These are phyloP conservation scores for Kodamaea fungicola DNA, from an alignment of 1,139 yeast species.

Conservation along the genomic window DNA sequence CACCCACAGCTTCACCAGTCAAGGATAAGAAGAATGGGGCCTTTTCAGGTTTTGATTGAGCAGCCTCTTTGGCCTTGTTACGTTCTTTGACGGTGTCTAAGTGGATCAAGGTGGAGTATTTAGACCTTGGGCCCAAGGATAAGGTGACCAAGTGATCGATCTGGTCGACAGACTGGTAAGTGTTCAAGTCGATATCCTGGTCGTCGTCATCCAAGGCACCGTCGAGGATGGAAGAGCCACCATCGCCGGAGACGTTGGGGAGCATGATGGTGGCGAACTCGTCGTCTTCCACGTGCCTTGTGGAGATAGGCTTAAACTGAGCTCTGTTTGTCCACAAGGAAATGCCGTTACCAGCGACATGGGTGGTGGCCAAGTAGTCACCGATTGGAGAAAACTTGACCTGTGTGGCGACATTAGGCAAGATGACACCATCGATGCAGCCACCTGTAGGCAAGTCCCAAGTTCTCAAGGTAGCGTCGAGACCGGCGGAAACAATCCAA, in stretches of 20 bases:
- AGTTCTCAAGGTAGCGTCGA: constrained; percentile 87
- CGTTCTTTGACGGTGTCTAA: constrained; percentile 81
- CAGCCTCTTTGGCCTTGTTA: constrained; percentile 86
- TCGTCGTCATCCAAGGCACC: constrained; percentile 60
- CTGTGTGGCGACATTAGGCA: constrained; percentile 76
- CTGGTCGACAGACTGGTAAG: constrained; percentile 62
- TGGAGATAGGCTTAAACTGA: constrained; percentile 72
- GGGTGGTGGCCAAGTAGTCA: constrained; percentile 89
- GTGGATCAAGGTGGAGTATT: constrained; percentile 74
- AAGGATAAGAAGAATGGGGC: constrained; percentile 79
- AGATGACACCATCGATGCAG: constrained; percentile 86
- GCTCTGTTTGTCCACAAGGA: constrained; percentile 91
- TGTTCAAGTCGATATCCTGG: constrained; percentile 22
- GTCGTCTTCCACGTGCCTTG: constrained; percentile 72
- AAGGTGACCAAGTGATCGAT: constrained; percentile 68
- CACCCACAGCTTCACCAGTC: constrained; percentile 65
- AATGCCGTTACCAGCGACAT: constrained; percentile 87
- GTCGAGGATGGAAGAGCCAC: constrained; percentile 70
- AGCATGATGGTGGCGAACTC: constrained; percentile 58
- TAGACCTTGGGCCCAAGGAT: constrained; percentile 71
- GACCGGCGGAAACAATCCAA: constrained; percentile 83
- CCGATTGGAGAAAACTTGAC: constrained; percentile 84
- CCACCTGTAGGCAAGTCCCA: constrained; percentile 99
- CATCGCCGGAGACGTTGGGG: constrained; percentile 84
- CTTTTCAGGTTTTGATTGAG: constrained; percentile 71